Evolutionary conservation across 2,329 filamentous ascomycete genomes (phyloP).

Genomic region (Colletotrichum trifolii): DNA sequence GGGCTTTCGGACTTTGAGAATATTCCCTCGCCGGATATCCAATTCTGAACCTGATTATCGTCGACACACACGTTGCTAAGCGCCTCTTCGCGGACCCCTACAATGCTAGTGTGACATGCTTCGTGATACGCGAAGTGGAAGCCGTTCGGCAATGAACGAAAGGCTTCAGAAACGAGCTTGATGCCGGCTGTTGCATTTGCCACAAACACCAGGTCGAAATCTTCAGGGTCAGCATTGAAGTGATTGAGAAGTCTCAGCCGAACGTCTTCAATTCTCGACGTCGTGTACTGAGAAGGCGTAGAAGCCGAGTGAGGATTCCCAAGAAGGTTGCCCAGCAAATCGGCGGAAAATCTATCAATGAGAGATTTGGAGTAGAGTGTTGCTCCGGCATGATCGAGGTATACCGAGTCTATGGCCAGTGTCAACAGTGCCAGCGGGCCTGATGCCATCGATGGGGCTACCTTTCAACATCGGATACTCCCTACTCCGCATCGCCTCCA

Average conservation of each 20-base stretch:
- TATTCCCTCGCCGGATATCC: conserved; percentile 62
- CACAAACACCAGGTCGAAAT: conserved; percentile 91
- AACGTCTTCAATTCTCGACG: conserved; percentile 79
- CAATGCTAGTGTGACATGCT: conserved; percentile 86
- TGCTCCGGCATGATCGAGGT: conserved; percentile 97
- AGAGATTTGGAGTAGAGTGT: conserved; percentile 83
- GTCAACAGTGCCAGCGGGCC: background rate
- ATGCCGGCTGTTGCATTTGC: conserved; percentile 92
- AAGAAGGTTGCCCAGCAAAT: conserved; percentile 82
- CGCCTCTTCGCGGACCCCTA: conserved; percentile 83
- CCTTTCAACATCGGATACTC: conserved; percentile 80
- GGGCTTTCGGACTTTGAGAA: conserved; percentile 42
- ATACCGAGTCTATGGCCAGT: conserved; percentile 71
- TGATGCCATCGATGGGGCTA: conserved; percentile 43
- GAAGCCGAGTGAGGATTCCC: conserved; percentile 95
- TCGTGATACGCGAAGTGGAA: conserved; percentile 88
- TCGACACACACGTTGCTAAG: conserved; percentile 72
- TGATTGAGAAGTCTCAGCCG: conserved; percentile 78
- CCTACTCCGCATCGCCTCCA: conserved; percentile 67
- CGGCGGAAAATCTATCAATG: conserved; percentile 81
- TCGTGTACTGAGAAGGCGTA: conserved; percentile 80
- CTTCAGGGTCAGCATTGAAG: conserved; percentile 82
- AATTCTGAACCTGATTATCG: conserved; percentile 71
- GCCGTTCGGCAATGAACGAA: conserved; percentile 74
- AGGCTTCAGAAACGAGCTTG: conserved; percentile 84